Base-by-base conservation (phyloP, 805 yeast genomes). In the Saccharomyces eubayanus region DNA sequence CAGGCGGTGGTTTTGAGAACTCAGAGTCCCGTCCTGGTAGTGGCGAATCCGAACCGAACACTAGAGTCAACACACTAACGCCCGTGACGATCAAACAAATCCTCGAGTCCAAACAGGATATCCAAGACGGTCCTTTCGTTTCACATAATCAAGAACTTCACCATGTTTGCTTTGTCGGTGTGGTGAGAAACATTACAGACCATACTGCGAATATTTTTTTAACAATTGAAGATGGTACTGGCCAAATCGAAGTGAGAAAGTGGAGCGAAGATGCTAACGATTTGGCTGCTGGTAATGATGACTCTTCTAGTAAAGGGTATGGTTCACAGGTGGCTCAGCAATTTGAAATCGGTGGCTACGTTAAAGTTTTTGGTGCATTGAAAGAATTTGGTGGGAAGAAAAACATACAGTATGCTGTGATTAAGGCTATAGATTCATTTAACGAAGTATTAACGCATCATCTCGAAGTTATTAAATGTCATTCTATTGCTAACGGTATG, bases 141-240 rank as follows among this genome's bases (percentile, higher is more conserved):
- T 70, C 82, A 31, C 77, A 82, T 61, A 82, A 81, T 47, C 78
- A 85, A 45, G 85, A 83, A 53, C 69, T 87, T 51, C 80, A 78
- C 59, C 77, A 81, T 65, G 85, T 87, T 11, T 76, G 83, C 28
- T 78, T 86, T 61, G 80, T 84, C 6, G 95, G 90, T 0, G 81
- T 86, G 21, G 73, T 87, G n/a, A 76, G 92, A 63, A 81, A 80
- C 55, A 79, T 85, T 14, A 75, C 76, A 2, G 82, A 82, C 55
- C 78, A 77, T 55, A 77, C 86, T 1, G 74, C 84, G 6, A 80
- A 82, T 46, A 70, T 84, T 29, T 70, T 72, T 21, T 65, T 85
- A 47, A 81, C 83, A 20, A 63, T 87, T n/a, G 94, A 87, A 62
- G 95, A 87, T 66, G 92, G 94, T 10, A 83, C 94, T 0, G 90